Conservation (phyloP, 805 yeast genomes). For the Nakazawaea sp. region DNA sequence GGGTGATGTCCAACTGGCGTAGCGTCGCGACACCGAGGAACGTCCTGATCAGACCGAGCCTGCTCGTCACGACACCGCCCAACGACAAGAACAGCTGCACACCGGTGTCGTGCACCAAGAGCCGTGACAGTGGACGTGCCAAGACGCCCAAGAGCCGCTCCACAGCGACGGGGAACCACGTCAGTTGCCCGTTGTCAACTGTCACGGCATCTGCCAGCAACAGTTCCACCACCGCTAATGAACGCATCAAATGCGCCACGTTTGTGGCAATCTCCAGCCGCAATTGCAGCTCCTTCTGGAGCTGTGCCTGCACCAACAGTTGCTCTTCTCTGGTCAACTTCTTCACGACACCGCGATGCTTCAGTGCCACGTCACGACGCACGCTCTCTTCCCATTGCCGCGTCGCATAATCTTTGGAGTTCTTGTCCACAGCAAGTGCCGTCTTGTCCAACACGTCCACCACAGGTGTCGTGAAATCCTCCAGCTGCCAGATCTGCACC, state of each 20-base stretch:
- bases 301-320: slow-evolving; percentile 49
- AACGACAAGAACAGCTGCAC: slow-evolving; percentile 46
- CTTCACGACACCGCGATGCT: slow-evolving; percentile 32
- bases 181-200: slow-evolving; percentile 56
- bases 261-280: slow-evolving; percentile 37
- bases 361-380: slow-evolving; percentile 63
- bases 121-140: slow-evolving; percentile 24
- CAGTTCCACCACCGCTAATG: background rate
- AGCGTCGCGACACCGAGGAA: slow-evolving; percentile 68
- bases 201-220: slow-evolving; percentile 12
- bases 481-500: background rate
- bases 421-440: slow-evolving; percentile 49
- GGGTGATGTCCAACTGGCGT: slow-evolving; percentile 41
- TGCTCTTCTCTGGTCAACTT: slow-evolving; percentile 78
- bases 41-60: slow-evolving; percentile 41
- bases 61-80: slow-evolving; percentile 42
- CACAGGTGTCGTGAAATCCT: slow-evolving; percentile 37
- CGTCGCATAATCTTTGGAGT: slow-evolving; percentile 79
- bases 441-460: slow-evolving; percentile 45
- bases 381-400: slow-evolving; percentile 85
- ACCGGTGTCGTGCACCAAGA: slow-evolving; percentile 20
- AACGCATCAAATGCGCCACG: slow-evolving; percentile 13
- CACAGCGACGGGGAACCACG: slow-evolving; percentile 72
- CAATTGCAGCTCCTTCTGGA: slow-evolving; percentile 52
- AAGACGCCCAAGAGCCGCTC: slow-evolving; percentile 12